Base-by-base conservation (phyloP, 1,139 yeast species). In the Hansenula lynferdii region DNA sequence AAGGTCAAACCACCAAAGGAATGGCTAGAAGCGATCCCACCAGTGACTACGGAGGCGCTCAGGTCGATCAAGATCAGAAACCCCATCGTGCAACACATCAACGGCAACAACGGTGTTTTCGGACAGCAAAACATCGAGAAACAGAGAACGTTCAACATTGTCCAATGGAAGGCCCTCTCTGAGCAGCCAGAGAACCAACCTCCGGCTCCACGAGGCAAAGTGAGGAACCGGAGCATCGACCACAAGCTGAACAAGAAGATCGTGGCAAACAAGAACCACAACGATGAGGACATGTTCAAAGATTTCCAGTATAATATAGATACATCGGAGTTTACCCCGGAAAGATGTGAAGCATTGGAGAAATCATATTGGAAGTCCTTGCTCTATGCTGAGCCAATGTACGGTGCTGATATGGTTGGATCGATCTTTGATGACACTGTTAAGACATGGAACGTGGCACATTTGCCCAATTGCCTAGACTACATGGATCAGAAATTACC, bases 331-430 rank as follows among this genome's bases (percentile, higher is more conserved):
- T 83, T 70, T 57, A 71, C 79, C 1, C 51, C 56, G 1, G 84
- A 80, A 27, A 60, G 87, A 35, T 77, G 90, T 52, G 71, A 70
- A 34, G 80, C 74, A 41, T 61, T 86, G 33, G 95, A 86, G 55
- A 65, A 64, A 36, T 66, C 70, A 8, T 86, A 84, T 57, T 86
- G 96, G 96, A 80, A 80, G 53, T 75, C 89, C 1, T 58, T 86
- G 28, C 75, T 86, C 3, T 85, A 81, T 54, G 80, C 86, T 9
- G 79, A 79, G 36, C 94, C 95, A 1, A 74, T 86, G 77, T 86
- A 86, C 55, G 96, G 95, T 0, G 96, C 95, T 0, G 96, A 86
- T 55, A 72, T 83, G 61, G 65, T 80, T n/a, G 96, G 96, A 0
- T 74, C 90, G 2, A 57, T 86, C 8, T 86, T 86, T 55, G 70